Conservation (phyloP, 495 filamentous ascomycete species). For the Collariella sp. region DNA sequence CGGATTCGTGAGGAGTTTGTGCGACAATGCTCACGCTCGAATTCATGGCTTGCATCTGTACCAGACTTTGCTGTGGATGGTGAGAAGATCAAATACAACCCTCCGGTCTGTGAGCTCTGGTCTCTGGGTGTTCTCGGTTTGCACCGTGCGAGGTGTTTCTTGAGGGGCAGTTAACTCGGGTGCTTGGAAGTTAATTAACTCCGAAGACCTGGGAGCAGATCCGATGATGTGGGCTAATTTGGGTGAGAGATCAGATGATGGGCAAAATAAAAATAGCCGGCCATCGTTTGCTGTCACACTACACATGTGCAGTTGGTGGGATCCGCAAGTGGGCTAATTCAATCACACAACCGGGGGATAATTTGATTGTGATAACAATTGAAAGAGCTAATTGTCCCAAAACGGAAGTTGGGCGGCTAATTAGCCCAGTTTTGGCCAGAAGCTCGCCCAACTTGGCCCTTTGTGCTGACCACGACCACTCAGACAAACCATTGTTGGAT, state of each 20-base stretch:
- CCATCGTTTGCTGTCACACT: constrained; percentile 2
- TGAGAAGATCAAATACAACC: too few species aligned
- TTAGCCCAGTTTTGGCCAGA: constrained; percentile 18
- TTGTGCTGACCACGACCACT: background rate
- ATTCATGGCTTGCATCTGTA: background rate
- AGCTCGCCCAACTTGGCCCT: background rate
- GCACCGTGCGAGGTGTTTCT: background rate
- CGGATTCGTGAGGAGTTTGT: background rate
- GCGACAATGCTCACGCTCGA: background rate
- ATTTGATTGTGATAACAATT: background rate
- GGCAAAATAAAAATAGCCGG: constrained; percentile 18
- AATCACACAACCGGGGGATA: constrained; percentile 8
- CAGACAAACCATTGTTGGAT: background rate
- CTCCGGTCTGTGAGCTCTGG: constrained; percentile 5
- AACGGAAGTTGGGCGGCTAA: constrained; percentile 23
- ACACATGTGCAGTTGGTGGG: background rate
- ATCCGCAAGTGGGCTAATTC: constrained; percentile 14
- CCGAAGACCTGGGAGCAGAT: background rate
- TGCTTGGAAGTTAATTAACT: constrained; percentile 1
- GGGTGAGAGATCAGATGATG: background rate
- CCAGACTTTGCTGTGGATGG: background rate
- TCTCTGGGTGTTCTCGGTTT: constrained; percentile 15
- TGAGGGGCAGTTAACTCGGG: constrained; percentile 9
- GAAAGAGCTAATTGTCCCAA: constrained; percentile 5
- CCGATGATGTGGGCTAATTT: constrained; percentile 15